Evolutionary conservation across 2,329 filamentous ascomycete genomes (phyloP), one percentile per base, ranked within the genome.

Genomic region (Sporothrix brunneoviolacea): DNA sequence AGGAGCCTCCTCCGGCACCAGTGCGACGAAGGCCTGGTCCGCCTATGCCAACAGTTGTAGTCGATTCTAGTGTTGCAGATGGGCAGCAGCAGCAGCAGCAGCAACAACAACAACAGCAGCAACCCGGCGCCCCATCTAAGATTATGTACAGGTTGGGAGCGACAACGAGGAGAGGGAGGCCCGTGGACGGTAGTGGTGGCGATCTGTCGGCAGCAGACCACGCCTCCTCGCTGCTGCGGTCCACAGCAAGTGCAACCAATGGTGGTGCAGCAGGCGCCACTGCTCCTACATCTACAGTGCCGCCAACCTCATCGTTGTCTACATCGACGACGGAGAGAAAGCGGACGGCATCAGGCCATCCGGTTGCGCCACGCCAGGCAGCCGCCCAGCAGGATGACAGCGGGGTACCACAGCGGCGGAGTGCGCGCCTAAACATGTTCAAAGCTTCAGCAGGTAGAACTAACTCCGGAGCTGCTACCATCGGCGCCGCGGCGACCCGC

Each of bases 331-430:
- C 74, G 13, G 87, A 91, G 54, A 82, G 90, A 64, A 97, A 96
- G 70, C 82, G 91, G 58, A 96, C 90, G 1, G 80, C 95, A n/a
- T 95, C 91, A 36, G 91, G 91, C 4, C 88, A 95, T 58, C 78
- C 77, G 13, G 79, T 78, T 43, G 77, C 67, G 55, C 71, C 71
- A 43, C 70, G 67, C 55, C 75, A 70, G 48, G 60, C 65, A 40
- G 79, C 77, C 45, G 65, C 68, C 58, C 77, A 77, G 48, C 65
- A 68, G 4, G 77, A 83, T 54, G 86, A 89, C 58, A 75, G 79
- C 36, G 75, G 77, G 36, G 77, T 74, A 16, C 76, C 79, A 2
- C 81, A 84, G 57, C 75, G 87, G 60, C 77, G 87, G 59, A 91
- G 87, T 61, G 83, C 84, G 18, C 77, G 87, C 52, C 73, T 91